These are phyloP conservation scores for Phytopythium delawarense DNA, from an alignment of 352 stramenopile species.

Conservation along the genomic window DNA sequence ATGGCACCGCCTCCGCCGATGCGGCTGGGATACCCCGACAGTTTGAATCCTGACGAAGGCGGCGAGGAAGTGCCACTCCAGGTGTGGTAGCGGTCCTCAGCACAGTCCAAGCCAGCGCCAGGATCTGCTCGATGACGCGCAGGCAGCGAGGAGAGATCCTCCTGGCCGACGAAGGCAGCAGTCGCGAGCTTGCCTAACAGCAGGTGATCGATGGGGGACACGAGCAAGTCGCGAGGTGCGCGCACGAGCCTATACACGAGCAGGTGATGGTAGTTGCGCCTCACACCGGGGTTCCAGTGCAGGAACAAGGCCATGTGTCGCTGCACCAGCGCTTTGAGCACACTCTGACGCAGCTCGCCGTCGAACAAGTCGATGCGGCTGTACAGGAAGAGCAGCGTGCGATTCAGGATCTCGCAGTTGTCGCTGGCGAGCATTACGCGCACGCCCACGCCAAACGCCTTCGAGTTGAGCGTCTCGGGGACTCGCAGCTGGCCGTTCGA, in stretches of 20 bases:
- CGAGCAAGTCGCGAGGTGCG: conserved; percentile 54
- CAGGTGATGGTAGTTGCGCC: conserved; percentile 69
- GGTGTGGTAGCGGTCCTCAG: conserved; percentile 9
- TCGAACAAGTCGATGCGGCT: conserved; percentile 70
- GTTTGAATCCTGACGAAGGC: not conserved
- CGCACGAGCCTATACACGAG: conserved; percentile 63
- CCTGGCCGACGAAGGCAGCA: not conserved
- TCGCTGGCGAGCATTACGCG: conserved; percentile 70
- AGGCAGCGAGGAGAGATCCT: not conserved
- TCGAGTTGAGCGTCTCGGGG: conserved; percentile 36
- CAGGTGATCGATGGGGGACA: conserved; percentile 66
- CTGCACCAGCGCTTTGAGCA: conserved; percentile 68
- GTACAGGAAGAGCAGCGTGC: conserved; percentile 67
- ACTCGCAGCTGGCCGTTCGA: conserved; percentile 11
- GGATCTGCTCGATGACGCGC: conserved; percentile 19
- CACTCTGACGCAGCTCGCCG: conserved; percentile 55
- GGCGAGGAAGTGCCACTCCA: not conserved
- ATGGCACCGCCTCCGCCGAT: conserved; percentile 11
- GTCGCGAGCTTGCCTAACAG: conserved; percentile 47
- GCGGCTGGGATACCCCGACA: not conserved
- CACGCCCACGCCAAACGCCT: conserved; percentile 52
- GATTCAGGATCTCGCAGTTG: conserved; percentile 66
- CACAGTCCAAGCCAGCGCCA: conserved; percentile 19
- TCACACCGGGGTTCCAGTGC: conserved; percentile 74
- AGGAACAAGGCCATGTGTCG: conserved; percentile 76